Base-by-base conservation (phyloP, 345 rosid genomes). In the Conringia planisiliqua region DNA sequence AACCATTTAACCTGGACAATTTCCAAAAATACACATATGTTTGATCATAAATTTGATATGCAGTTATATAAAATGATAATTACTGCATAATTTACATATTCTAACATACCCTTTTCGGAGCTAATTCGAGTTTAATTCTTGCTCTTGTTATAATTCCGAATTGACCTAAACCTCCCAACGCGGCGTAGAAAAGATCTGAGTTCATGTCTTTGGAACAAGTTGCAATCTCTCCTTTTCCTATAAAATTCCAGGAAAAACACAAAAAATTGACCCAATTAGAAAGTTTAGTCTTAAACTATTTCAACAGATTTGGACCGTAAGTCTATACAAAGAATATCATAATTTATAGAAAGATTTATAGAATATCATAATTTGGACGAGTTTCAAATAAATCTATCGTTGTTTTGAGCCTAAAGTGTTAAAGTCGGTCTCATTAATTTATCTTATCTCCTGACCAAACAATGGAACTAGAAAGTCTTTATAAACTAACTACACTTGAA, bases 121-220 rank as follows among this genome's bases (percentile, higher is more conserved):
- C 89, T 26, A 79, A 50, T 46, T 80, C 78, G 12, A 90, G 82
- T 44, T 79, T 79, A 17, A 90, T 87, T 76, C 90, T 83, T 13
- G 94, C 97, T 64, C 97, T 82, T 46, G 92, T 86, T 70, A 88
- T 86, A 0, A 90, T 86, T 2, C 97, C 97, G 59, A 90, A 90
- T 72, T 90, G 97, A 79, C 97, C 97, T 46, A 90, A 78, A n/a
- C 97, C 97, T 48, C 97, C 97, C 3, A 90, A 75, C 66, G 79
- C 92, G 6, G 86, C 89, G 56, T 77, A 80, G 59, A 85, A 90
- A n/a, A 90, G 81, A 54, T 90, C 92, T 7, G 92, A 81, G 73
- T 88, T 87, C 22, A 48, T 67, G 58, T 51, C 17, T 30, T 73
- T 40, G 22, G 94, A 88, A 80, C 97, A 90, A 50, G 89, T 88